These are phyloP conservation scores for Emmonsiellopsis sp. DNA, from an alignment of 2,329 filamentous ascomycete genomes.

Conservation along the genomic window DNA sequence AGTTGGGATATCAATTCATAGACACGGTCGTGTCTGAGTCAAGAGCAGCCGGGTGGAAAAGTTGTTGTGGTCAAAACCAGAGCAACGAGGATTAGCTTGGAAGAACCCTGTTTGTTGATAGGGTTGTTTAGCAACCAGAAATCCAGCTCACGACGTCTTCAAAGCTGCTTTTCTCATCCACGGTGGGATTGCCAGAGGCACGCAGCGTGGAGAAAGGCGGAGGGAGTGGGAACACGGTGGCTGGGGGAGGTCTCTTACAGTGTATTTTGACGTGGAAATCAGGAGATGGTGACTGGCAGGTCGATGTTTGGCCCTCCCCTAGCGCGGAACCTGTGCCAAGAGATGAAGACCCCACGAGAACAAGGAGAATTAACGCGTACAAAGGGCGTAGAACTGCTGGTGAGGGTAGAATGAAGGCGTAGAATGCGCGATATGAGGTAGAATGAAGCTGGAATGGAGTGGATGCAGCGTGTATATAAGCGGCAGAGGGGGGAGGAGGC, in stretches of 20 bases:
- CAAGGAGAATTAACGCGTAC: constrained; percentile 11
- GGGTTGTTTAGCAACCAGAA: neutral
- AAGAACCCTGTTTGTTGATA: constrained; percentile 1
- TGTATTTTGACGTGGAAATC: constrained; percentile 14
- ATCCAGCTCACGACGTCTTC: too few relatives aligned
- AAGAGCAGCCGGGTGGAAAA: neutral
- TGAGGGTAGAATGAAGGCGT: neutral
- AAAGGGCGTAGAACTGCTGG: neutral
- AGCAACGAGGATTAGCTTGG: neutral
- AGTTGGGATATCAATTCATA: neutral
- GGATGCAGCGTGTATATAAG: neutral
- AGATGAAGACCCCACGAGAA: constrained; percentile 26
- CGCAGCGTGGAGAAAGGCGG: neutral
- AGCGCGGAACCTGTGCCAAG: constrained; percentile 28
- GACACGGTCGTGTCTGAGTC: neutral
- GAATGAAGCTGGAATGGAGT: neutral
- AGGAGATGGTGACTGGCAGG: constrained; percentile 23
- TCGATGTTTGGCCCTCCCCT: constrained; percentile 34
- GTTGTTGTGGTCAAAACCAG: constrained; percentile 2
- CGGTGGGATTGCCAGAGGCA: too few relatives aligned
- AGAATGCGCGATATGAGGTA: neutral
- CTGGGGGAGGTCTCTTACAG: neutral
- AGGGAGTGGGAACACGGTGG: neutral
- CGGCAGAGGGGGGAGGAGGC: neutral
- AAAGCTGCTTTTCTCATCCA: too few relatives aligned